These are phyloP conservation scores for Chamaecrista fasciculata DNA, from an alignment of 306 rosid species.

Conservation along the genomic window DNA sequence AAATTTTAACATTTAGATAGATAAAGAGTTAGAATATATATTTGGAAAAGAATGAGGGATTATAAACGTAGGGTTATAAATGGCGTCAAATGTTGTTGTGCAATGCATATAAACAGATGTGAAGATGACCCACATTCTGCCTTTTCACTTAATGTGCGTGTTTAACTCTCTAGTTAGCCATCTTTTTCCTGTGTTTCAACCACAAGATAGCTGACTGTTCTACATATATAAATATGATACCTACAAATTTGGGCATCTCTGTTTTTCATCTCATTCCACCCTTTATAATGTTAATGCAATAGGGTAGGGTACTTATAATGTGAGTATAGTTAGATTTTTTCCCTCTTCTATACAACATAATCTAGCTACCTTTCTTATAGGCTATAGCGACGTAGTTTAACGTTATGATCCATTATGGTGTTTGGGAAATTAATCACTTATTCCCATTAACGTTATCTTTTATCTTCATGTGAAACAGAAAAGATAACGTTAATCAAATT, in stretches of 20 bases:
- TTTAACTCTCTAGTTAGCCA: slow-evolving; percentile 17
- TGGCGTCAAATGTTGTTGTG: slow-evolving; percentile 38
- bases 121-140: slow-evolving; percentile 20
- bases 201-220: neutral
- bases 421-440: no score
- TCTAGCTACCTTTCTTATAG: no score
- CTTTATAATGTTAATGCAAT: neutral
- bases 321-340: no score
- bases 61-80: slow-evolving; percentile 8
- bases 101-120: neutral
- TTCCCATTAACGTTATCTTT: no score
- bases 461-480: no score
- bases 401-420: no score
- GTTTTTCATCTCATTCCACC: neutral
- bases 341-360: no score
- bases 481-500: no score
- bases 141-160: neutral
- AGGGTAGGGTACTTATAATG: no score
- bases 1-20: no score
- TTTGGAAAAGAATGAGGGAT: neutral
- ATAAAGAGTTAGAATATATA: no score
- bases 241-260: neutral
- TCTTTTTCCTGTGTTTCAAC: slow-evolving; percentile 22
- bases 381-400: no score
- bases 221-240: neutral